phyloP scores from a whole-genome alignment of 2,329 filamentous ascomycete species.

The Aspergillus neoniger region DNA sequence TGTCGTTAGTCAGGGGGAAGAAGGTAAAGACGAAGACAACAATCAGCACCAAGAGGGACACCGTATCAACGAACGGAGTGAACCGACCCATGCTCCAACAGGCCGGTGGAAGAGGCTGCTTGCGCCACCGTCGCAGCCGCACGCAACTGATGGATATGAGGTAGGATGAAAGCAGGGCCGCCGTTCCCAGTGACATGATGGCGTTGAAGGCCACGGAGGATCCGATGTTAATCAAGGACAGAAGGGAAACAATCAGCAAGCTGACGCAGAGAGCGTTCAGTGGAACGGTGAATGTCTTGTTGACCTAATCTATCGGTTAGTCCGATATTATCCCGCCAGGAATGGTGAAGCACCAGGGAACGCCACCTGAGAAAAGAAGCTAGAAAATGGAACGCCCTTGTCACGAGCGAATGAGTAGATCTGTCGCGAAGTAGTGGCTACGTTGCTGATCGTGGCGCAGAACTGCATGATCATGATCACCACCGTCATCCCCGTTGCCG shows the following conservation, averaged over 20 bases:
- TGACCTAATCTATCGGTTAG: slow-evolving; percentile 20
- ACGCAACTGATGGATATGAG: slow-evolving; percentile 52
- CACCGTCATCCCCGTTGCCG: slow-evolving; percentile 49
- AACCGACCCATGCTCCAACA: slow-evolving; percentile 39
- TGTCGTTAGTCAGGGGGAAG: slow-evolving; percentile 26
- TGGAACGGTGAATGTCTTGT: slow-evolving; percentile 43
- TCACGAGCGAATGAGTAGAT: slow-evolving; percentile 50
- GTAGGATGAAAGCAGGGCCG: slow-evolving; percentile 53
- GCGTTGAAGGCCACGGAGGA: slow-evolving; percentile 54
- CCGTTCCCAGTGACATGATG: slow-evolving; percentile 53
- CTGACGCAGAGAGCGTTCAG: slow-evolving; percentile 41
- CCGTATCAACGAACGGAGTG: slow-evolving; percentile 44
- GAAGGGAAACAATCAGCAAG: slow-evolving; percentile 35
- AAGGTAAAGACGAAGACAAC: slow-evolving; percentile 30
- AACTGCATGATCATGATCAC: slow-evolving; percentile 43
- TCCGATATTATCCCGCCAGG: neutral
- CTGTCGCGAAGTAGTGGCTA: slow-evolving; percentile 39
- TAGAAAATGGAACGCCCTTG: slow-evolving; percentile 37
- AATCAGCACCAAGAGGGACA: slow-evolving; percentile 27
- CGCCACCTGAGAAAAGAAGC: slow-evolving; percentile 16
- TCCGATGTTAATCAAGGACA: slow-evolving; percentile 56
- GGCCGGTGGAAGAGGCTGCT: slow-evolving; percentile 34
- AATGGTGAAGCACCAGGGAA: neutral
- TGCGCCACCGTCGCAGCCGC: slow-evolving; percentile 39
- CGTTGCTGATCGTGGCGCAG: slow-evolving; percentile 38